phyloP scores from a whole-genome alignment of 192 early-diverging fungal species.

The Cladochytrium replicatum region DNA sequence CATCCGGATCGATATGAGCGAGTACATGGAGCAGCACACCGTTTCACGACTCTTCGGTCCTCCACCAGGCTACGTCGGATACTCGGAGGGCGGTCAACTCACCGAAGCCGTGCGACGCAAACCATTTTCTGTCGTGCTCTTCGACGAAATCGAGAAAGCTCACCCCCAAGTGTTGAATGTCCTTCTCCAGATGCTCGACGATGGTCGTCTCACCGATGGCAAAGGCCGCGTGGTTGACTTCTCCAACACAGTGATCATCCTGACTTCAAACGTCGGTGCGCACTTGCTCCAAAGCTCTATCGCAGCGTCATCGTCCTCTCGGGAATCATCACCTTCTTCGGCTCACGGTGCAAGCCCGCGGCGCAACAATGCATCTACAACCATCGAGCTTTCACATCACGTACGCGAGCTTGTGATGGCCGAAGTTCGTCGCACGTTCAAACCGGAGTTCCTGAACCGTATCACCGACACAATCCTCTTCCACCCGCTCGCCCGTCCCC shows the following conservation, averaged over 20 bases:
- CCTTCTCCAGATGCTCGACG: constrained; percentile 78
- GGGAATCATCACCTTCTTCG: constrained; percentile 10
- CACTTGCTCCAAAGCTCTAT: constrained; percentile 31
- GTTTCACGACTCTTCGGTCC: constrained; percentile 77
- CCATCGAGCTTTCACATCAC: neutral
- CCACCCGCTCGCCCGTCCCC: constrained; percentile 41
- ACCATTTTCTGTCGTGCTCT: constrained; percentile 76
- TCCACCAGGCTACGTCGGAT: constrained; percentile 86
- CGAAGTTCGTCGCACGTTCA: constrained; percentile 59
- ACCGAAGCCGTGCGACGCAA: constrained; percentile 75
- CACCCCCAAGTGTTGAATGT: constrained; percentile 70
- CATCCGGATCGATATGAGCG: constrained; percentile 84
- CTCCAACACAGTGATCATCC: constrained; percentile 77
- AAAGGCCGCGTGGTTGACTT: constrained; percentile 78
- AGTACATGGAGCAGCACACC: constrained; percentile 75
- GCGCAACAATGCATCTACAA: neutral
- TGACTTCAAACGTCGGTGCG: constrained; percentile 72
- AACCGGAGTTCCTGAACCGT: constrained; percentile 80
- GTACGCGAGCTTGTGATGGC: constrained; percentile 48
- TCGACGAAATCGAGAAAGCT: constrained; percentile 93
- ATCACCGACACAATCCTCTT: constrained; percentile 78
- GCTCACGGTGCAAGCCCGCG: neutral
- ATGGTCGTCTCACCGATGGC: constrained; percentile 76
- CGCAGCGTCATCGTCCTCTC: neutral
- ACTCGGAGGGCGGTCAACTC: constrained; percentile 83